Evolutionary conservation across 1,139 yeast genomes (phyloP), one percentile per base, ranked within the genome.

Genomic region (Magnusiomyces ingens): DNA sequence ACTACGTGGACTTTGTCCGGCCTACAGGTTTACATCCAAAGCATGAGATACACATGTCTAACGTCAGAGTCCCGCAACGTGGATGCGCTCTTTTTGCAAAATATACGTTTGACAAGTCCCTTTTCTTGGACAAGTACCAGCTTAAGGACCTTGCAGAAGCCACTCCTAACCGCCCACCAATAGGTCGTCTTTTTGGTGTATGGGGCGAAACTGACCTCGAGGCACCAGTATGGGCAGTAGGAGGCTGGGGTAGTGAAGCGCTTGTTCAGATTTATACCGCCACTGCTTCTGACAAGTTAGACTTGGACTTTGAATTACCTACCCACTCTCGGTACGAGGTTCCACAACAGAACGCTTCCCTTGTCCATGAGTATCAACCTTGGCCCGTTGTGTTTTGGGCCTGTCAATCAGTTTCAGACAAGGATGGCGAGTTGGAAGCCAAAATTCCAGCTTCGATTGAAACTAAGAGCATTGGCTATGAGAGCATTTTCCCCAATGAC

Each of bases 1-100:
- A 59, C 41, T 41, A 54, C 5, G 67, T 63, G 2, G 55, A 60
- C 8, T 65, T 76, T 18, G 60, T 62, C 4, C 53, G 62, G 46
- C 80, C 81, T 1, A 59, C 69, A 17, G 81, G 81, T 0, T 62
- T 78, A 36, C 82, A 78, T 59, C 82, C 82, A 1, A 59, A 60
- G 35, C 64, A 67, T 29, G 48, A 50, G 2, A 52, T 68, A 10
- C 40, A 55, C n/a, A 50, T 65, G 15, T 43, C 49, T 21, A 46
- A 52, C 8, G 44, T 61, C 8, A 36, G 45, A 35, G 57, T 60
- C 3, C 62, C 61, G 22, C 62, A 45, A n/a, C 56, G 58, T 53
- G 29, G 68, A 69, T 71, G 78, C 70, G 57, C 67, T 56, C 71
- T 74, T 4, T 72, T 62, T 55, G 70, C 73, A 5, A 65, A 71